These are phyloP conservation scores for Neofusicoccum sp. DNA, from an alignment of 2,329 filamentous ascomycete species.

Conservation along the genomic window DNA sequence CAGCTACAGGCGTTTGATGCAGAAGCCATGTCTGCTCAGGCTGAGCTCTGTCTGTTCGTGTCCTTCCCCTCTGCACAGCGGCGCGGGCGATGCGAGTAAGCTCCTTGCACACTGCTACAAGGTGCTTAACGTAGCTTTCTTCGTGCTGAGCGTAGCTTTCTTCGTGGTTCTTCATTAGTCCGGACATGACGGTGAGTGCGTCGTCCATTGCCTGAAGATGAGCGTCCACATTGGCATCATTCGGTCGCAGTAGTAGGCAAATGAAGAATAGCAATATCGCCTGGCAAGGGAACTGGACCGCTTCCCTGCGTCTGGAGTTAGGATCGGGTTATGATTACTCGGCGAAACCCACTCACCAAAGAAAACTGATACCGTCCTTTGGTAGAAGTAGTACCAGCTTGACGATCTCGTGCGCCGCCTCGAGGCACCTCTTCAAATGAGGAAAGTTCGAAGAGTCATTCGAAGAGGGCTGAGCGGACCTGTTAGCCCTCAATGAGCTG, in stretches of 20 bases:
- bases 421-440: not conserved
- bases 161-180: not conserved
- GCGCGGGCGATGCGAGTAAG: not conserved
- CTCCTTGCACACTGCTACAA: not conserved
- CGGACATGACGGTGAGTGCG: not conserved
- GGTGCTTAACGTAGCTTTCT: not conserved
- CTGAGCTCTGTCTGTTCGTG: not conserved
- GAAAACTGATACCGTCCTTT: not conserved
- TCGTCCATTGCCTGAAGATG: not conserved
- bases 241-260: not conserved
- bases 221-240: not conserved
- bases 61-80: not conserved
- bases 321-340: too few relatives aligned
- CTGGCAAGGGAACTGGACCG: not conserved
- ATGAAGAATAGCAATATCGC: conserved; percentile 7
- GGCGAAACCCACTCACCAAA: not conserved
- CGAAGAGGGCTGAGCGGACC: not conserved
- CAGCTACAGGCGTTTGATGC: not conserved
- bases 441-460: not conserved
- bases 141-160: not conserved
- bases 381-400: not conserved
- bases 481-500: not conserved
- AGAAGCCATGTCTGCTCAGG: not conserved
- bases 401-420: not conserved
- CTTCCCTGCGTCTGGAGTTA: not conserved